Conservation (phyloP, 495 filamentous ascomycete species). For the Aspergillus sclerotioniger region DNA sequence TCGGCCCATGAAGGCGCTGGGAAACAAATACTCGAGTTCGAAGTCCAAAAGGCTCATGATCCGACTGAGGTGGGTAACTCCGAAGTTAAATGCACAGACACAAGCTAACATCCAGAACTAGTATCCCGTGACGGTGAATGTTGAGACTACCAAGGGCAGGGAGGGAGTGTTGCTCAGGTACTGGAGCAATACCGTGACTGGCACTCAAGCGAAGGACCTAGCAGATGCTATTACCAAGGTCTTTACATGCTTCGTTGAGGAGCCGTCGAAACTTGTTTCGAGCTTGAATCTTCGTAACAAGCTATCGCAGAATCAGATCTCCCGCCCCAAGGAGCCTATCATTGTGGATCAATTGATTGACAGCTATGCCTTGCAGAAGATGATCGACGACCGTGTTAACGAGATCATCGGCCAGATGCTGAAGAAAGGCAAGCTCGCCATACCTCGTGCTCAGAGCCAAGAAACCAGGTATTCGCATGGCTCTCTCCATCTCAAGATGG, state of each 20-base stretch:
- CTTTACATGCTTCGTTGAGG: constrained; percentile 36
- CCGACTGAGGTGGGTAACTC: constrained; percentile 43
- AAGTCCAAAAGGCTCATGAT: constrained; percentile 41
- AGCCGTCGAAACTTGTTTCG: constrained; percentile 22
- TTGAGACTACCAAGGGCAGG: constrained; percentile 39
- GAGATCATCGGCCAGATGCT: constrained; percentile 40
- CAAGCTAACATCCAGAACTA: constrained; percentile 12
- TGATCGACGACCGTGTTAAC: constrained; percentile 44
- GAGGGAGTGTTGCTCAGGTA: constrained; percentile 50
- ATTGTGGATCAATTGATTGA: constrained; percentile 20
- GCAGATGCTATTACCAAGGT: constrained; percentile 34
- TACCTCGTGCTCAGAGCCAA: constrained; percentile 20
- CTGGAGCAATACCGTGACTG: constrained; percentile 46
- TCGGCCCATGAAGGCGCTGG: constrained; percentile 30
- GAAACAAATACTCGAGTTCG: constrained; percentile 38
- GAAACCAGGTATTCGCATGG: background rate
- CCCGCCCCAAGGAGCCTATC: background rate
- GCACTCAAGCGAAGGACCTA: constrained; percentile 34
- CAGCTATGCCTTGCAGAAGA: constrained; percentile 29
- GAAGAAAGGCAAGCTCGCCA: constrained; percentile 32
- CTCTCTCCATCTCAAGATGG: constrained; percentile 1
- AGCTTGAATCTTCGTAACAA: constrained; percentile 20
- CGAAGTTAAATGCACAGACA: background rate
- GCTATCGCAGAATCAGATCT: background rate
- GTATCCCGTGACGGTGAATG: constrained; percentile 50